phyloP scores from a whole-genome alignment of 2,329 filamentous ascomycete genomes.

The Paraconiothyrium brasiliense region DNA sequence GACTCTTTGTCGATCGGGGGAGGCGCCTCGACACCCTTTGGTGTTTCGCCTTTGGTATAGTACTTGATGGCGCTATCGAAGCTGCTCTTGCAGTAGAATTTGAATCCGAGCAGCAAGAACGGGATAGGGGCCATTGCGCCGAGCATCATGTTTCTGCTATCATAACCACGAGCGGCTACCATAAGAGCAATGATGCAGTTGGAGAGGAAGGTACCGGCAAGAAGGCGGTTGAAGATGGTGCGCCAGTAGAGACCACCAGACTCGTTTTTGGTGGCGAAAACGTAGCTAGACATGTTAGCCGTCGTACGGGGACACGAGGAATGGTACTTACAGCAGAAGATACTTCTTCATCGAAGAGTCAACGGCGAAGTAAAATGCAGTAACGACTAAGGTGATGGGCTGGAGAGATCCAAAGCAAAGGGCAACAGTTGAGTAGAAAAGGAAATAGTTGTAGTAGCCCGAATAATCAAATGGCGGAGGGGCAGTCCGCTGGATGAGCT shows the following conservation, averaged over 20 bases:
- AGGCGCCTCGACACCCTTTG: slow-evolving; percentile 58
- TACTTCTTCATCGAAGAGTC: slow-evolving; percentile 96
- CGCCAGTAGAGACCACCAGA: slow-evolving; percentile 95
- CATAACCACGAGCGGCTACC: slow-evolving; percentile 71
- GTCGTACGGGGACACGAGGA: neutral
- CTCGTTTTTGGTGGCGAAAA: slow-evolving; percentile 96
- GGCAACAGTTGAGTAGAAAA: slow-evolving; percentile 91
- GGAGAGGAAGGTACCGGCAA: slow-evolving; percentile 81
- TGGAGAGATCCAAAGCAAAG: slow-evolving; percentile 86
- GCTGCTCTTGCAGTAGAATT: slow-evolving; percentile 77
- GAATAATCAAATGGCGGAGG: slow-evolving; percentile 94
- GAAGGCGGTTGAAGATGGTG: slow-evolving; percentile 88
- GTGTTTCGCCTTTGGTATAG: slow-evolving; percentile 73
- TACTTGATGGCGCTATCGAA: slow-evolving; percentile 86
- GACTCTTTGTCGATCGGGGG: slow-evolving; percentile 54
- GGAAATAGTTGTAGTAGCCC: slow-evolving; percentile 97
- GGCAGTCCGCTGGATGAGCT: slow-evolving; percentile 91
- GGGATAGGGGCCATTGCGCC: slow-evolving; percentile 77
- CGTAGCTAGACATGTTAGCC: slow-evolving; percentile 59
- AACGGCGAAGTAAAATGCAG: slow-evolving; percentile 86
- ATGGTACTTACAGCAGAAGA: slow-evolving; percentile 72
- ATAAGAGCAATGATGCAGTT: slow-evolving; percentile 82
- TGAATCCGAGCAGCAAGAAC: slow-evolving; percentile 82
- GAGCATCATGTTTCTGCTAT: slow-evolving; percentile 63
- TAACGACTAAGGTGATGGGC: slow-evolving; percentile 85